Evolutionary conservation across 176 grass and related monocot species (phyloP).

Genomic region (Zea mays): DNA sequence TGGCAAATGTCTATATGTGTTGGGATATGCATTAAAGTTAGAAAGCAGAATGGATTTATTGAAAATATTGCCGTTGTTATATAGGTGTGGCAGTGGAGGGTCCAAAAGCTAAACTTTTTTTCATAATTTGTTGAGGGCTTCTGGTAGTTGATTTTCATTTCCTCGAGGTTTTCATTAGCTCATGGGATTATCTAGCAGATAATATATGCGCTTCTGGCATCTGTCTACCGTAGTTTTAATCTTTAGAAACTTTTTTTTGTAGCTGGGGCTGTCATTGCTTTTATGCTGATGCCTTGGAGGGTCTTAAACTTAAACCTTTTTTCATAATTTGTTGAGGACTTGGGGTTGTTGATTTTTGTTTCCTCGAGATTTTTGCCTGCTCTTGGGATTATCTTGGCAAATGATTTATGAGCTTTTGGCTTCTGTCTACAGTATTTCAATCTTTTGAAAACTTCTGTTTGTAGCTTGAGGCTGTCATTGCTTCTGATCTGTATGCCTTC

Average conservation of each 20-base stretch:
- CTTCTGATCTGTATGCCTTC: constrained; percentile 22
- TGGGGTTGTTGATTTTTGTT: neutral
- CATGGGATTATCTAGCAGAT: neutral
- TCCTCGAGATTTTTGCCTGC: neutral
- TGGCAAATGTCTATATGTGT: constrained; percentile 6
- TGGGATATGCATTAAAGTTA: neutral
- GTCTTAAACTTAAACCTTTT: constrained; percentile 22
- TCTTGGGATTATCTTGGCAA: neutral
- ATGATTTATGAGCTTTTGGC: constrained; percentile 30
- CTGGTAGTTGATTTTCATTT: neutral
- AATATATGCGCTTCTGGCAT: constrained; percentile 28
- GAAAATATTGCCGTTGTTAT: neutral
- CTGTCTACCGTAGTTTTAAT: neutral
- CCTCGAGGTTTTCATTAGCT: neutral
- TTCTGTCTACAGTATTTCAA: neutral
- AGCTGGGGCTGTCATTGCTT: neutral
- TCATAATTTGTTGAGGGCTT: neutral
- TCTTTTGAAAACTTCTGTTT: neutral
- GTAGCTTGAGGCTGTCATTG: neutral
- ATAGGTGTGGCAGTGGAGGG: neutral
- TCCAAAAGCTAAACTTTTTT: constrained; percentile 14
- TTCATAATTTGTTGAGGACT: neutral
- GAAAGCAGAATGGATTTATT: neutral
- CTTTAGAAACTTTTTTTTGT: neutral
- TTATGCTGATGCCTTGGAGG: neutral